Evolutionary conservation across 2,329 filamentous ascomycete species (phyloP).

Genomic region (Tolypocladium capitatum): DNA sequence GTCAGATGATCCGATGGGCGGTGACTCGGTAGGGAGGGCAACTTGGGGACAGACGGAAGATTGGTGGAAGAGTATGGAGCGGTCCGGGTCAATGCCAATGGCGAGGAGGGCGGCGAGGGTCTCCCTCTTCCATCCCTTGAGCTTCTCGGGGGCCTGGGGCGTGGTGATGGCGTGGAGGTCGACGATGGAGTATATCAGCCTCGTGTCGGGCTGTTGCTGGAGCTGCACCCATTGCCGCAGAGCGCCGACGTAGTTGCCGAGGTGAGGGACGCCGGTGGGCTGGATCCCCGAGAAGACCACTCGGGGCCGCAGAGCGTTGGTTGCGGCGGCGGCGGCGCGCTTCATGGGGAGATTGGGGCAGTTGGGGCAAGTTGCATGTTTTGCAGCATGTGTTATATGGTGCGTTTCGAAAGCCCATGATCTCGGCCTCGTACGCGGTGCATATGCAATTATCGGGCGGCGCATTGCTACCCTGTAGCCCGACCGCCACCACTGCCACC

Average conservation of each 20-base stretch:
- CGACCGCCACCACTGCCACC: too few species aligned
- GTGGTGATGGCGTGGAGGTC: slow-evolving; percentile 89
- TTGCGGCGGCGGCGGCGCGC: not conserved
- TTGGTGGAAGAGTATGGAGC: slow-evolving; percentile 71
- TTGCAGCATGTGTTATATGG: not conserved
- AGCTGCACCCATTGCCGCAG: slow-evolving; percentile 74
- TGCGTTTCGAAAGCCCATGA: not conserved
- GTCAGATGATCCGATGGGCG: not conserved
- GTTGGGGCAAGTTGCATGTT: too few species aligned
- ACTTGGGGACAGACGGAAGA: slow-evolving; percentile 43
- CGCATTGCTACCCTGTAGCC: too few species aligned
- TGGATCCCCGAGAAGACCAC: slow-evolving; percentile 93
- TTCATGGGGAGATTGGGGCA: not conserved
- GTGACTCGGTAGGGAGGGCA: not conserved
- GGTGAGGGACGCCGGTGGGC: slow-evolving; percentile 82
- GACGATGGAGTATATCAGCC: slow-evolving; percentile 73
- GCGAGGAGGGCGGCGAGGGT: slow-evolving; percentile 71
- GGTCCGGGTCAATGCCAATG: slow-evolving; percentile 67
- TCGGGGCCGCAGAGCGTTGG: slow-evolving; percentile 9
- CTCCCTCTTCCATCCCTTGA: slow-evolving; percentile 57
- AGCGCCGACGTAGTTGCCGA: slow-evolving; percentile 92
- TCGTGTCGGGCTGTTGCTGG: slow-evolving; percentile 47
- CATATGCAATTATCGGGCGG: not conserved
- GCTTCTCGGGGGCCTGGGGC: slow-evolving; percentile 47
- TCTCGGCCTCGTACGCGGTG: not conserved